phyloP scores from a whole-genome alignment of 768 basidiomycete genomes.

The Lactarius evosmus region DNA sequence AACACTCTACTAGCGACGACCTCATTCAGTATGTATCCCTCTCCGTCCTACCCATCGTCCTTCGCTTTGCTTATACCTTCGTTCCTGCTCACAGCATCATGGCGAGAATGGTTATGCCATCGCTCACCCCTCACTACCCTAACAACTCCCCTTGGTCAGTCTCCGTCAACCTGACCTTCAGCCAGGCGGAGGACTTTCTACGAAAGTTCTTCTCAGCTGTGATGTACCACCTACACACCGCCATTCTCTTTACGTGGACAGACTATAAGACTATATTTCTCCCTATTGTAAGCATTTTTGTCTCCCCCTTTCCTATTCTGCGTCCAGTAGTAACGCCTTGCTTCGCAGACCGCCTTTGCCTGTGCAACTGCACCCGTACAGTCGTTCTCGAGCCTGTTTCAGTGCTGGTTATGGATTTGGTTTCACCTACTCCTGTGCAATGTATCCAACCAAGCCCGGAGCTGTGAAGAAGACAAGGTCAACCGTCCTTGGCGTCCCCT shows the following conservation, averaged over 20 bases:
- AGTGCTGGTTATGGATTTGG: constrained; percentile 31
- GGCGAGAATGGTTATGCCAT: constrained; percentile 26
- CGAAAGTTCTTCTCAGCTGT: constrained; percentile 14
- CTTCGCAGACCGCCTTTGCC: constrained; percentile 25
- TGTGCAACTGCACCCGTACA: constrained; percentile 27
- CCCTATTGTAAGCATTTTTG: constrained; percentile 29
- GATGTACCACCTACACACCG: constrained; percentile 27
- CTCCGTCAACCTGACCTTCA: constrained; percentile 22
- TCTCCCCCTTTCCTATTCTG: not conserved
- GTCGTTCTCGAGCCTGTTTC: constrained; percentile 19
- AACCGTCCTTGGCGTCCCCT: constrained; percentile 34
- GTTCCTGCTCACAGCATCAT: constrained; percentile 4
- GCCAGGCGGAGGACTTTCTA: constrained; percentile 11
- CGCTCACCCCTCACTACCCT: constrained; percentile 23
- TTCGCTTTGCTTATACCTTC: constrained; percentile 6
- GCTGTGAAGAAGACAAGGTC: constrained; percentile 29
- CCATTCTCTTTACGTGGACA: constrained; percentile 34
- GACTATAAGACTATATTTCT: constrained; percentile 34
- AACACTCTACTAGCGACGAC: not conserved
- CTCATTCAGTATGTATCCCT: constrained; percentile 12
- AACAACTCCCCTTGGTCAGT: constrained; percentile 23
- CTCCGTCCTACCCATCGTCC: not conserved
- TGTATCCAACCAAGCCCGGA: constrained; percentile 31
- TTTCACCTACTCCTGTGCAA: constrained; percentile 31
- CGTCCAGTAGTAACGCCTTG: constrained; percentile 1